A percentile compares a stretch with the other conserved stretches of the same genome.
Conservation (phyloP, 108 stramenopile genomes). For the Discostella stelligeroides region DNA sequence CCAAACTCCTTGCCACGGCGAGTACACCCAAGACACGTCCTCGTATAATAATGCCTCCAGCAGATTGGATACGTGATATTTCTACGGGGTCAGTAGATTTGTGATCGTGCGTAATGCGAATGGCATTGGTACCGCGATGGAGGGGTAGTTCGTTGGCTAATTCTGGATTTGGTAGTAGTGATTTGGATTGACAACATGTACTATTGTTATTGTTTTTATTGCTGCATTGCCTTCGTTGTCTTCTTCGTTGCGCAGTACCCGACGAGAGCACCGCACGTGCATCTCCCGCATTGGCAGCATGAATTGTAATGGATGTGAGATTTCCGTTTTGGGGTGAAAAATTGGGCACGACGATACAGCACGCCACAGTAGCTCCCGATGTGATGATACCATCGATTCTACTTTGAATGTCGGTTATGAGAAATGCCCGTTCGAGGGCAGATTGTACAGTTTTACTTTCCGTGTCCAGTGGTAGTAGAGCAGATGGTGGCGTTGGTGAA, state of each 20-base stretch:
- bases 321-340: slow-evolving; percentile 11
- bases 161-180: neutral
- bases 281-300: slow-evolving; percentile 96
- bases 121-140: slow-evolving; percentile 23
- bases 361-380: slow-evolving; percentile 93
- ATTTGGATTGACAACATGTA: no score
- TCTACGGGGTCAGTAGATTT: slow-evolving; percentile 78
- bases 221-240: neutral
- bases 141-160: no score
- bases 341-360: slow-evolving; percentile 74
- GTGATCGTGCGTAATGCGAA: slow-evolving; percentile 80
- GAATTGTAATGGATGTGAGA: slow-evolving; percentile 50
- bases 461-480: slow-evolving; percentile 6
- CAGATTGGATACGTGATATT: slow-evolving; percentile 67
- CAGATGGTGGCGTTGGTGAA: neutral
- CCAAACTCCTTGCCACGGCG: slow-evolving; percentile 85
- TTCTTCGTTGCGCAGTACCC: neutral
- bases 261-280: slow-evolving; percentile 87
- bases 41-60: slow-evolving; percentile 84
- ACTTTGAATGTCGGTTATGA: slow-evolving; percentile 89
- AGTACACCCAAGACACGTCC: slow-evolving; percentile 86
- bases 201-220: neutral
- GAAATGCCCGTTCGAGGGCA: slow-evolving; percentile 86
- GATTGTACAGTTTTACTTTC: slow-evolving; percentile 36
- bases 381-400: slow-evolving; percentile 71